Base-by-base conservation (phyloP, 108 stramenopile species). In the Fistulifera solaris region DNA sequence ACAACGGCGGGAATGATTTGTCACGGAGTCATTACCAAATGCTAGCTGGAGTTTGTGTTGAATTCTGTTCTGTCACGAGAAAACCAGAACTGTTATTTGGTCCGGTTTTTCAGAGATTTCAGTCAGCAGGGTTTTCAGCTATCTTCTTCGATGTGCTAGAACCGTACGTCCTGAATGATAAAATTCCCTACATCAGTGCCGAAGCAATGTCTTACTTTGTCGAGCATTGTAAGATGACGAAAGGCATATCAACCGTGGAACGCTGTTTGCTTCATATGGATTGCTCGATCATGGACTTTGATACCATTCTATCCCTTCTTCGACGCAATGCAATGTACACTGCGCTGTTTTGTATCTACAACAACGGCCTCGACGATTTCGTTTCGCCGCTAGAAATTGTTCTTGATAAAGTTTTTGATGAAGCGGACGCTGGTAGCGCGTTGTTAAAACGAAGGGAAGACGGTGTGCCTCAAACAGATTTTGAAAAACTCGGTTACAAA, bases 1-100 rank as follows among this genome's bases (percentile, higher is more conserved):
- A 40, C 14, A 40, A 40, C 25, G 18, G 55, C 38, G 54, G 63
- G 28, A 44, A 82, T 12, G 80, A 86, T 65, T 67, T 93, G 48
- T 87, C 85, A 10, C 72, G 83, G 51, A 80, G 80, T 41, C 94
- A 96, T 65, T 96, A 86, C 65, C 82, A 91, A 60, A 93, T 96
- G 90, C 63, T 96, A 39, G 90, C 89, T 11, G 85, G 86, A 23
- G 94, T 96, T 41, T 88, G 88, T 58, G 62, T 89, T 27, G 94
- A 96, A 58, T 96, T 77, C 62, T 93, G 92, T 59, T 73, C 88
- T 13, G 80, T 73, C 8, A 87, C 85, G 1, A 74, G 81, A 59
- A 59, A 87, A 38, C 68, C 89, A n/a, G 94, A 95, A 70, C 57
- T 93, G 48, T 61, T 95, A 22, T 91, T 84, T 61, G 89, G 87